Conservation (phyloP, 176 grass and related monocot species). For the Lolium perenne region DNA sequence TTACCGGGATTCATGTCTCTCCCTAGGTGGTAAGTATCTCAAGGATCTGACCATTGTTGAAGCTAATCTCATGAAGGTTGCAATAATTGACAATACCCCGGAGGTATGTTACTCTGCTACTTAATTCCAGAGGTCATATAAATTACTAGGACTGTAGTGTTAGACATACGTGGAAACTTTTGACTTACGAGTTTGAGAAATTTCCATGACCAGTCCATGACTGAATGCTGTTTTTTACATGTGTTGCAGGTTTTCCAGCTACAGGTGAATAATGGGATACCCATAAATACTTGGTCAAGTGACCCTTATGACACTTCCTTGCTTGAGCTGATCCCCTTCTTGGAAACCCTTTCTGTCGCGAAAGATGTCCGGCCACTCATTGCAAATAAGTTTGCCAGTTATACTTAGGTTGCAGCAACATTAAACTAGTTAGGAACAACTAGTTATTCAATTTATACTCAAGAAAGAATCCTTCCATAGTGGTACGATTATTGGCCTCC, state of each 20-base stretch:
- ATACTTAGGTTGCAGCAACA: not conserved
- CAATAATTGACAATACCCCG: conserved; percentile 93
- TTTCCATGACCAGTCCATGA: not conserved
- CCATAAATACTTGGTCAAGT: conserved; percentile 16
- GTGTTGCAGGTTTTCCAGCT: not conserved
- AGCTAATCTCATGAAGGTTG: conserved; percentile 81
- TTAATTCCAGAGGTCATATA: not conserved
- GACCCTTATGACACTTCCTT: not conserved
- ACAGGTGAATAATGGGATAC: conserved; percentile 16
- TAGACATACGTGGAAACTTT: not conserved
- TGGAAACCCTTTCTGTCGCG: not conserved
- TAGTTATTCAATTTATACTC: not conserved
- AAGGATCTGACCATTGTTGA: conserved; percentile 87
- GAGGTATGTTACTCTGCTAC: conserved; percentile 54
- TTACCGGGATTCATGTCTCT: conserved; percentile 84
- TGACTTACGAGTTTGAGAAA: too few relatives aligned
- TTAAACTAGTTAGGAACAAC: not conserved
- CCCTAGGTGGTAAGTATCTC: conserved; percentile 65
- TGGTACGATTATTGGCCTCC: not conserved
- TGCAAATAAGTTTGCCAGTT: not conserved
- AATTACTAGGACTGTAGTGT: not conserved
- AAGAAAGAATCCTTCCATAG: not conserved
- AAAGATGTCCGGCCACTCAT: conserved; percentile 9
- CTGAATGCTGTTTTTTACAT: not conserved
- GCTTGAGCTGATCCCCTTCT: not conserved